These are phyloP conservation scores for Aspergillus sclerotioniger DNA, from an alignment of 495 filamentous ascomycete genomes.

Conservation along the genomic window DNA sequence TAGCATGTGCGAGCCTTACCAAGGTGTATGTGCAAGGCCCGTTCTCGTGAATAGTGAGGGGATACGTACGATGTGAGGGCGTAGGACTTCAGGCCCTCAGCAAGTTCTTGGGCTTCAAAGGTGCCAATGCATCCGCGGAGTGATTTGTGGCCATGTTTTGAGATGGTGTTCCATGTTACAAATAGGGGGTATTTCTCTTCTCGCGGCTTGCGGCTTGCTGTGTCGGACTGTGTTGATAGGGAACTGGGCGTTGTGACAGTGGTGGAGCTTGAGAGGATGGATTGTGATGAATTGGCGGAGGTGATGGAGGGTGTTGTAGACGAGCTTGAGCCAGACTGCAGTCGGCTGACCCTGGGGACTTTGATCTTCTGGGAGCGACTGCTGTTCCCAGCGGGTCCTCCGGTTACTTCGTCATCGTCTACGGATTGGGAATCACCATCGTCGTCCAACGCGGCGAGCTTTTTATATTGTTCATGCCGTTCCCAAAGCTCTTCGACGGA, in stretches of 20 bases:
- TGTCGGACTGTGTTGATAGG: conserved; percentile 32
- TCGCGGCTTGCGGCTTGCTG: conserved; percentile 15
- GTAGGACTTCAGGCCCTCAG: conserved; percentile 71
- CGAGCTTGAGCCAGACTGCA: conserved; percentile 45
- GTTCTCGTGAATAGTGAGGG: conserved; percentile 1
- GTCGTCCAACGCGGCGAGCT: conserved; percentile 32
- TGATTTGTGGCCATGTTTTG: conserved; percentile 56
- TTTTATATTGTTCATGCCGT: conserved; percentile 46
- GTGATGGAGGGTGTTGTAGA: conserved; percentile 46
- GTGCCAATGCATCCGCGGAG: conserved; percentile 97
- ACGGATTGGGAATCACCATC: conserved; percentile 22
- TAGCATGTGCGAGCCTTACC: conserved; percentile 4
- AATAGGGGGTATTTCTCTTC: conserved; percentile 66
- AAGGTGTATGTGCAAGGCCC: neutral
- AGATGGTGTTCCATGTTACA: conserved; percentile 88
- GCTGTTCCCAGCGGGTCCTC: conserved; percentile 11
- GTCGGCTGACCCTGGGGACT: conserved; percentile 32
- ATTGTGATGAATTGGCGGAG: conserved; percentile 44
- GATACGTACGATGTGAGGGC: conserved; percentile 74
- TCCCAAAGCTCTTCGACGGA: conserved; percentile 74
- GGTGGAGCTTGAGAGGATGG: conserved; percentile 41
- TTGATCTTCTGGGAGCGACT: conserved; percentile 24
- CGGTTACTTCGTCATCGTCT: conserved; percentile 28
- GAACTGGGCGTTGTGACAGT: conserved; percentile 46
- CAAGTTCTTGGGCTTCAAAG: conserved; percentile 76